Conservation (phyloP, 306 rosid species). For the Vigna mungo region DNA sequence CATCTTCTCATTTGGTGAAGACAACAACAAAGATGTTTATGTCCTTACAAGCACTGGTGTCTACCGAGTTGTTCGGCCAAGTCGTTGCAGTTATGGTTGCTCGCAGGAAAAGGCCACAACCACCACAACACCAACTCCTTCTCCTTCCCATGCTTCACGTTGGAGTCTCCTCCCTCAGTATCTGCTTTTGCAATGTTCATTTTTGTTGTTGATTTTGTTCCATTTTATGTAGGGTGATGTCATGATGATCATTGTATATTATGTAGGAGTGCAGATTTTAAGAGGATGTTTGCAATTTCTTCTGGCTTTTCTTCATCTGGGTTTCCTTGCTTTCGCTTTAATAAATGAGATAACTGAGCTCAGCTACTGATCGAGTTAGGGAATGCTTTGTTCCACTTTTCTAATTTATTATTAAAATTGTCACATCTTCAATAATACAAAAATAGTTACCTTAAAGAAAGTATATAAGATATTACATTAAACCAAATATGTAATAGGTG, state of each 20-base stretch:
- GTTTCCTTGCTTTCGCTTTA: not conserved
- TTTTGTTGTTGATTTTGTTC: conserved; percentile 40
- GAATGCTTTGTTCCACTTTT: no score
- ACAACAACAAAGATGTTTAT: conserved; percentile 74
- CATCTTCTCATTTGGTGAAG: conserved; percentile 80
- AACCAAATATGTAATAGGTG: no score
- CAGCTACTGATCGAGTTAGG: no score
- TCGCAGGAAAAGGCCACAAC: conserved; percentile 64
- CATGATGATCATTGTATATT: conserved; percentile 34
- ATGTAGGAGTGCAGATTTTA: not conserved
- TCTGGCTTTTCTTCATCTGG: not conserved
- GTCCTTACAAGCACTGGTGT: conserved; percentile 75
- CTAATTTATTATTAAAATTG: no score
- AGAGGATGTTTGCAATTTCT: not conserved
- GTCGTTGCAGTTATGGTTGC: conserved; percentile 68
- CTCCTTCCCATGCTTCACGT: conserved; percentile 43
- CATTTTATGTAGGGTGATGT: conserved; percentile 30
- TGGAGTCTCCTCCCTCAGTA: conserved; percentile 24
- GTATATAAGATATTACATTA: no score
- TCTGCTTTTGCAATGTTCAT: conserved; percentile 41
- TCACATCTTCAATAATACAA: no score
- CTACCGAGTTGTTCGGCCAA: conserved; percentile 76
- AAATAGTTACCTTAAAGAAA: no score
- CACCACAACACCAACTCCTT: conserved; percentile 26
- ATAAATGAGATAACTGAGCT: not conserved